Base-by-base conservation (phyloP, 768 basidiomycete species). In the Suillus hirtellus region DNA sequence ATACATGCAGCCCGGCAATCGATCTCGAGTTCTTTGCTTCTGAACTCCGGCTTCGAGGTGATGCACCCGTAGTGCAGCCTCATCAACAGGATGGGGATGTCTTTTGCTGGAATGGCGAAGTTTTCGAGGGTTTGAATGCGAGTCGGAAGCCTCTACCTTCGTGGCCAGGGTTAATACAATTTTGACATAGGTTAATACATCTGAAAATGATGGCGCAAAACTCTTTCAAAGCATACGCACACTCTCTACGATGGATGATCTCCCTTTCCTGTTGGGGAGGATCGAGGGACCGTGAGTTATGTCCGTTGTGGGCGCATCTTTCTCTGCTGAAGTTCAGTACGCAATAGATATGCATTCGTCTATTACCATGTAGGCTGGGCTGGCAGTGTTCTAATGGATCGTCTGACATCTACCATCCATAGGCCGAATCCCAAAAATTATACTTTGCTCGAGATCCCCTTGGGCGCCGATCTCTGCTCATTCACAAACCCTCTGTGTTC, bases 51-150 rank as follows among this genome's bases (percentile, higher is more conserved):
- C 75, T 96, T 58, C 80, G 94, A 64, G 94, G 94, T 1, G 68
- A 75, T 11, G 47, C 62, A 11, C 79, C 80, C 0, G 73, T 93
- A 17, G 73, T 80, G 2, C 94, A 96, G 71, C 94, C 94, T 34
- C 92, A 94, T 71, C 69, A 75, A 15, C 66, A 74, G 40, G 79
- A 78, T 15, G 86, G 83, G 8, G 81, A 88, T 69, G 70, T 92
- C 3, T 74, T 95, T 34, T 93, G 92, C 70, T 95, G 90, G 90
- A 94, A 93, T 70, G 93, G 94, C 64, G 91, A 95, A 79, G 92
- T 95, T 34, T 95, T 96, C 66, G 88, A 91, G 66, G 93, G 93
- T 7, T 69, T 93, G n/a, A 78, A 89, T 73, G 93, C 91, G 60
- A 62, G 81, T 71, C 10, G 38, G 64, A 44, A 7, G 1, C 14